These are phyloP conservation scores for Panus rudis DNA, from an alignment of 768 basidiomycete genomes.

Conservation along the genomic window DNA sequence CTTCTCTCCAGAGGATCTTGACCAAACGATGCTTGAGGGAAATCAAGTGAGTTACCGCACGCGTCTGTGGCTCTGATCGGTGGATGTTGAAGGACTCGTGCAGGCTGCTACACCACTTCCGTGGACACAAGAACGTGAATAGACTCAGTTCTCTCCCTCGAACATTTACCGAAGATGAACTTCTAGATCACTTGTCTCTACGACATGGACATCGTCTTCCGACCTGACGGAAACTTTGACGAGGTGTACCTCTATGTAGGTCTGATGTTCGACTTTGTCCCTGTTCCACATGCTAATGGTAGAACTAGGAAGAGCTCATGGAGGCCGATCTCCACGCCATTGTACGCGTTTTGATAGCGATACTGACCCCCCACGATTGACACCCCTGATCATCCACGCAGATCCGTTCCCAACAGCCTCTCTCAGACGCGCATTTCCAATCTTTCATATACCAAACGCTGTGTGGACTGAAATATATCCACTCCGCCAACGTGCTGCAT, in stretches of 20 bases:
- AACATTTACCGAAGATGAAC: constrained; percentile 5
- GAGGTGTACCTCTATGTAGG: constrained; percentile 91
- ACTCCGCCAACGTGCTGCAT: constrained; percentile 96
- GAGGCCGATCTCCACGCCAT: constrained; percentile 99
- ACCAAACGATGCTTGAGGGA: constrained; percentile 96
- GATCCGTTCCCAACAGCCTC: constrained; percentile 83
- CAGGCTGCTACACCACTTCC: constrained; percentile 93
- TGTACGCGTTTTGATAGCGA: too few relatives aligned
- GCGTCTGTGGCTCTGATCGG: background rate
- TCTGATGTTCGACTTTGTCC: constrained; percentile 5
- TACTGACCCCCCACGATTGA: background rate
- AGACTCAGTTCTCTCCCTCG: background rate
- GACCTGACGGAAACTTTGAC: constrained; percentile 86
- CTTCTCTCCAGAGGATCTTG: constrained; percentile 63
- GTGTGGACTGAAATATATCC: constrained; percentile 97
- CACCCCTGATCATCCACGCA: constrained; percentile 21
- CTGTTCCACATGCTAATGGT: too few relatives aligned
- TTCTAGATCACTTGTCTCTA: constrained; percentile 89
- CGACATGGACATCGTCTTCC: constrained; percentile 97
- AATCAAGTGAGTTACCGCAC: constrained; percentile 56
- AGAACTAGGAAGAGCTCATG: constrained; percentile 93
- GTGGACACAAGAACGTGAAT: constrained; percentile 95
- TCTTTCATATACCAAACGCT: constrained; percentile 98
- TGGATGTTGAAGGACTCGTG: constrained; percentile 13
- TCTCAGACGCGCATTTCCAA: constrained; percentile 89